Conservation (phyloP, 805 yeast species). For the Lipomyces lipofer region DNA sequence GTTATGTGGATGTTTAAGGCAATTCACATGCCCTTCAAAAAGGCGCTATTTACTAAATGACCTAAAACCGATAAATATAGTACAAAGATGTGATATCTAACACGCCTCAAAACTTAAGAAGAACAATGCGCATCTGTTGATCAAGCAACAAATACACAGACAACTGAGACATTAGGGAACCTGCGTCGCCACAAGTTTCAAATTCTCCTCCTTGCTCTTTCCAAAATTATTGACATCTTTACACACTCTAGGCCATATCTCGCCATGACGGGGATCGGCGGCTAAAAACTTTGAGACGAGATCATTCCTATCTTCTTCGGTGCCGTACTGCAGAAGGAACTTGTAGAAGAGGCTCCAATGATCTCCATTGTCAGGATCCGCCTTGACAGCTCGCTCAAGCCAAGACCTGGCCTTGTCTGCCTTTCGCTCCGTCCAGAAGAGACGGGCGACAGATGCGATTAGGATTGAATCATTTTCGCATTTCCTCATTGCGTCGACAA, state of each 20-base stretch:
- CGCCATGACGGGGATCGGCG: slow-evolving; percentile 64
- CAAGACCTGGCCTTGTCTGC: slow-evolving; percentile 65
- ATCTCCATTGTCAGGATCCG: slow-evolving; percentile 67
- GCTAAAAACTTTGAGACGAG: slow-evolving; percentile 43
- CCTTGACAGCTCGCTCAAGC: slow-evolving; percentile 67
- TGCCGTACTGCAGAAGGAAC: slow-evolving; percentile 44
- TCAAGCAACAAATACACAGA: no score
- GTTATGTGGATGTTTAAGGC: no score
- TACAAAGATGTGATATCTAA: no score
- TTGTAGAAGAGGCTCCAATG: slow-evolving; percentile 66
- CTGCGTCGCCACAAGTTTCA: slow-evolving; percentile 34
- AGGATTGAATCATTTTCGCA: slow-evolving; percentile 63
- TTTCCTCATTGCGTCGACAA: slow-evolving; percentile 67
- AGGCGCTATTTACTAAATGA: no score
- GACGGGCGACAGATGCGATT: slow-evolving; percentile 62
- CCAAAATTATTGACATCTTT: slow-evolving; percentile 54
- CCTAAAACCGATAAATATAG: no score
- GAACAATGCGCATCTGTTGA: no score
- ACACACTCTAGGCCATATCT: slow-evolving; percentile 53
- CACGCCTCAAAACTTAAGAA: no score
- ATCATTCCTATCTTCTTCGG: slow-evolving; percentile 40
- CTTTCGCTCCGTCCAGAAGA: slow-evolving; percentile 68
- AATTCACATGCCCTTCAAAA: no score
- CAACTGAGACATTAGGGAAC: no score
- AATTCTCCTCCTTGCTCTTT: slow-evolving; percentile 44